These are phyloP conservation scores for Colletotrichum neosansevieriae DNA, from an alignment of 2,329 filamentous ascomycete genomes.

Conservation along the genomic window DNA sequence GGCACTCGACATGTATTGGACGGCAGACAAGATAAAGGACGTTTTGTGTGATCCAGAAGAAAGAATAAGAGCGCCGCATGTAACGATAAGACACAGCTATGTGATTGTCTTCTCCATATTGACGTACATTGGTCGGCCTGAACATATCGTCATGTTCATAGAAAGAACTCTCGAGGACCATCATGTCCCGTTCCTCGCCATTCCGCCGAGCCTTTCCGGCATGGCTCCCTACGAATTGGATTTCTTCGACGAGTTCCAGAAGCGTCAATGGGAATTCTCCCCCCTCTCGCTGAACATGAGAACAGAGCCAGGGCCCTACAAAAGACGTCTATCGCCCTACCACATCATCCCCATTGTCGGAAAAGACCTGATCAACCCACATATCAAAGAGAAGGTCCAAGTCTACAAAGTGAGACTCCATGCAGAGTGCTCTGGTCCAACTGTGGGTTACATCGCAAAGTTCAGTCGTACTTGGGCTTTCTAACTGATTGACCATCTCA, in stretches of 20 bases:
- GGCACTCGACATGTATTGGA: background rate
- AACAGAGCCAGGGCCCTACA: background rate
- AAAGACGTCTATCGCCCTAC: background rate
- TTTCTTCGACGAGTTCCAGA: background rate
- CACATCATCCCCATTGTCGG: slow-evolving; percentile 4
- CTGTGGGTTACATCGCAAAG: background rate
- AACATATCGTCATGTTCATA: background rate
- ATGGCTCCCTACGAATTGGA: background rate
- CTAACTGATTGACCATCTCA: background rate
- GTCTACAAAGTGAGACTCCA: background rate
- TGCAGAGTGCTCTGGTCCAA: background rate
- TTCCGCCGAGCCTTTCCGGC: background rate
- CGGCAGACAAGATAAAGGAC: background rate
- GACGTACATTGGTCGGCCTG: background rate
- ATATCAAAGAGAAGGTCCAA: background rate
- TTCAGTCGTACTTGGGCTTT: background rate
- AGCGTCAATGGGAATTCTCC: slow-evolving; percentile 9
- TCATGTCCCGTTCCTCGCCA: background rate
- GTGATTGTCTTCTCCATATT: slow-evolving; percentile 2
- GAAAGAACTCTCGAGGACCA: background rate
- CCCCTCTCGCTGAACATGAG: background rate
- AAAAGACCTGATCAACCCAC: background rate
- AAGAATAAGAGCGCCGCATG: background rate
- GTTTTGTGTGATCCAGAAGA: background rate
- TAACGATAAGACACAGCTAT: background rate